Evolutionary conservation across 2,329 filamentous ascomycete genomes (phyloP).

Genomic region (Calonectria crousiana): DNA sequence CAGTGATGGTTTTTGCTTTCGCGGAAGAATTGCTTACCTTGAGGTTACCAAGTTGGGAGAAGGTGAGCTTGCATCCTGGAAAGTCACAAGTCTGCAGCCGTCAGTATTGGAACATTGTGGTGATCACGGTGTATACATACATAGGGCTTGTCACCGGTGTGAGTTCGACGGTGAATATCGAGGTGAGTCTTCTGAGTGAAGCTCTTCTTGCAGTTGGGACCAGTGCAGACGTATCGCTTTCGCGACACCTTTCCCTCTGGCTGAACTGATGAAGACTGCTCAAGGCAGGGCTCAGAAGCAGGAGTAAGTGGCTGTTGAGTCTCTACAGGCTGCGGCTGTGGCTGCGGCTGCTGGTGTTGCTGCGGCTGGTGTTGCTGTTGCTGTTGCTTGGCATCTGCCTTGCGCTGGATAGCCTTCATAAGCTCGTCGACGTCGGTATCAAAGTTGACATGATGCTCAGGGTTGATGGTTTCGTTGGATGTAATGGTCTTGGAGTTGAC

Average conservation of each 20-base stretch:
- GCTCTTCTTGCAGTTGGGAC: constrained; percentile 81
- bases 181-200: constrained; percentile 95
- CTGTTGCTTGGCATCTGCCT: constrained; percentile 56
- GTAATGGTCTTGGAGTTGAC: constrained; percentile 56
- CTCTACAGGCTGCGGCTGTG: constrained; percentile 20
- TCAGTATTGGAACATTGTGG: constrained; percentile 36
- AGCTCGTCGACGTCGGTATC: constrained; percentile 87
- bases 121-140: constrained; percentile 63
- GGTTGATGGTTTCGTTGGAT: constrained; percentile 60
- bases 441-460: constrained; percentile 70
- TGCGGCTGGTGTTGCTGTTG: neutral
- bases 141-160: constrained; percentile 92
- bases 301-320: constrained; percentile 44
- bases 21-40: constrained; percentile 67
- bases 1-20: neutral
- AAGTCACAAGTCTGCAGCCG: constrained; percentile 73
- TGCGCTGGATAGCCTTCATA: constrained; percentile 88
- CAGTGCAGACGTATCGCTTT: constrained; percentile 80
- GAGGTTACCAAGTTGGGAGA: constrained; percentile 91
- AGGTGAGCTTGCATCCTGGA: constrained; percentile 79
- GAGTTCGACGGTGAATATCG: constrained; percentile 87
- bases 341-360: neutral
- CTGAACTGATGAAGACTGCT: constrained; percentile 37
- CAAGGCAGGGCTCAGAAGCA: constrained; percentile 36
- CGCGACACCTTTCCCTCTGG: constrained; percentile 45